These are phyloP conservation scores for Cercophora samala DNA, from an alignment of 495 filamentous ascomycete genomes.

Conservation along the genomic window DNA sequence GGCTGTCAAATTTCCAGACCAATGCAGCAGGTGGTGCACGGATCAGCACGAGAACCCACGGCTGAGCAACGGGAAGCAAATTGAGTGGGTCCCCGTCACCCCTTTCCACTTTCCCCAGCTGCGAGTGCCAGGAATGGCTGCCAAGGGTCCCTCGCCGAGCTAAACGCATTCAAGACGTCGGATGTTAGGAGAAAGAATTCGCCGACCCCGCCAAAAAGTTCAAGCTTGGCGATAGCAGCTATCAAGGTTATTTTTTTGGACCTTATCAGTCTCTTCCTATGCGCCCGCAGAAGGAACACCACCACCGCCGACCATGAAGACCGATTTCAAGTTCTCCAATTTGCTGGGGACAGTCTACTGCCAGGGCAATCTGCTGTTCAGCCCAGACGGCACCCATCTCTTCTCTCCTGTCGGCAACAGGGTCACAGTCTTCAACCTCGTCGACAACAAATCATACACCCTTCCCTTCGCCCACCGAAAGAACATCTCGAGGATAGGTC, in stretches of 20 bases:
- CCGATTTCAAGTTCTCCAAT: conserved; percentile 95
- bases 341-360: conserved; percentile 95
- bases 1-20: conserved; percentile 41
- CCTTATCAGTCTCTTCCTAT: conserved; percentile 1
- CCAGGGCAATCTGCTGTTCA: conserved; percentile 94
- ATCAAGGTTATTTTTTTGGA: conserved; percentile 12
- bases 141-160: conserved; percentile 20
- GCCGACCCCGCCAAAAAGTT: conserved; percentile 35
- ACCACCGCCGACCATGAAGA: conserved; percentile 71
- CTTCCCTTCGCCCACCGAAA: conserved; percentile 91
- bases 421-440: conserved; percentile 91
- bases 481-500: conserved; percentile 82
- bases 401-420: conserved; percentile 97
- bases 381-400: conserved; percentile 90
- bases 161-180: conserved; percentile 12
- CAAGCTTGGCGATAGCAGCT: conserved; percentile 23
- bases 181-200: conserved; percentile 32
- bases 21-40: conserved; percentile 25
- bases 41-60: conserved; percentile 17
- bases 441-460: conserved; percentile 95
- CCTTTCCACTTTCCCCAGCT: conserved; percentile 32
- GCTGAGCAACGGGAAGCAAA: conserved; percentile 13
- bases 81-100: conserved; percentile 18
- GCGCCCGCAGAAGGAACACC: conserved; percentile 23
- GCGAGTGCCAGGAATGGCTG: background rate